A percentile compares a stretch with the other conserved stretches of the same genome.
These are phyloP conservation scores for Hypsizygus marmoreus DNA, from an alignment of 768 basidiomycete species.

Conservation along the genomic window DNA sequence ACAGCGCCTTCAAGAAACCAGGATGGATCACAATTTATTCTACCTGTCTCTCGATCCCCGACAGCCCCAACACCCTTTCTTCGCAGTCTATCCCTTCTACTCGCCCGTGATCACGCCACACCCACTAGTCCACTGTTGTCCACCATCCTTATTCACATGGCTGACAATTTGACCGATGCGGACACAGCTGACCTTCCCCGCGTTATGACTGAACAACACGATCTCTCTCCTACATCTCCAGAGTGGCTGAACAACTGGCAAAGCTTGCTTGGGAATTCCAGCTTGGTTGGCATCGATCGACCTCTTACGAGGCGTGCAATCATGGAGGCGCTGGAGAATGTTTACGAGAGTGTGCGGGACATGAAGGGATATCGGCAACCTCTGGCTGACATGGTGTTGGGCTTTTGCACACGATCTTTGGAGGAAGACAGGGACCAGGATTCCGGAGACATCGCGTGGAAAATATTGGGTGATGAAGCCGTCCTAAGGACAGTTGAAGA, in stretches of 20 bases:
- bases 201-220: constrained; percentile 67
- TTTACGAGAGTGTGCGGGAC: constrained; percentile 69
- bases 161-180: constrained; percentile 67
- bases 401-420: constrained; percentile 35
- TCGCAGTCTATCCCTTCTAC: constrained; percentile 60
- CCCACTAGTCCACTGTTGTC: constrained; percentile 64
- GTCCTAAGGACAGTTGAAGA: constrained; percentile 55
- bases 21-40: constrained; percentile 44
- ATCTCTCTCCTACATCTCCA: constrained; percentile 69
- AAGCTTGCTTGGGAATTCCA: constrained; percentile 51
- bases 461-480: constrained; percentile 68
- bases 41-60: constrained; percentile 56
- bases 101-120: constrained; percentile 62
- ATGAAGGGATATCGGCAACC: constrained; percentile 64
- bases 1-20: constrained; percentile 30
- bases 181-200: constrained; percentile 65
- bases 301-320: constrained; percentile 57
- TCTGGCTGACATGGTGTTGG: constrained; percentile 54
- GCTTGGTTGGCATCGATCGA: constrained; percentile 41
- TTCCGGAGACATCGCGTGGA: constrained; percentile 50
- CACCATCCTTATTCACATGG: constrained; percentile 61
- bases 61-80: constrained; percentile 64
- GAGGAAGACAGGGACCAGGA: constrained; percentile 33
- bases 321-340: constrained; percentile 56
- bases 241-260: constrained; percentile 75